phyloP scores from a whole-genome alignment of 345 rosid genomes.

The Lagerstroemia speciosa region DNA sequence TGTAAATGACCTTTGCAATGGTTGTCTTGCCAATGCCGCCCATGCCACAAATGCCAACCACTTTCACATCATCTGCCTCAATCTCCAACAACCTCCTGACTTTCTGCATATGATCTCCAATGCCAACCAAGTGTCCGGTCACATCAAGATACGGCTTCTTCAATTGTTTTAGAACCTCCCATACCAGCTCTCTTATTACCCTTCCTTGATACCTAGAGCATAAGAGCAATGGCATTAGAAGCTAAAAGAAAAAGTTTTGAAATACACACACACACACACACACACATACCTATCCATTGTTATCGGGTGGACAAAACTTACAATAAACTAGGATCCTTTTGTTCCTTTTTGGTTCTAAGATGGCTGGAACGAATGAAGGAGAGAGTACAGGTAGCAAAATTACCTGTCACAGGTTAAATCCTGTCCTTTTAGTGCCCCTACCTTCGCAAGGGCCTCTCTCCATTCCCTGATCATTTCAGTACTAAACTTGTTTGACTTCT shows the following conservation, averaged over 20 bases:
- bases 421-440: neutral
- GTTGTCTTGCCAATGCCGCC: conserved; percentile 13
- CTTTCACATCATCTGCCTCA: neutral
- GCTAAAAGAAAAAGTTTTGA: neutral
- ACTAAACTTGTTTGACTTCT: no score
- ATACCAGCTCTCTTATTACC: conserved; percentile 1
- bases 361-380: no score
- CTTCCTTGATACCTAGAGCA: conserved; percentile 7
- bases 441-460: neutral
- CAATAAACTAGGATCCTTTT: no score
- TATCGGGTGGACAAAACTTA: no score
- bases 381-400: neutral
- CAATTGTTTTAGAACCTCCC: conserved; percentile 2
- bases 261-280: no score
- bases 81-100: conserved; percentile 2
- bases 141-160: conserved; percentile 8
- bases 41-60: conserved; percentile 10
- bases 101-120: conserved; percentile 1
- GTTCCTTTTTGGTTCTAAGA: no score
- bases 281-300: neutral
- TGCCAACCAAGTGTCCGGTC: conserved; percentile 5
- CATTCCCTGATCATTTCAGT: neutral
- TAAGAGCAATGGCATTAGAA: neutral
- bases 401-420: neutral
- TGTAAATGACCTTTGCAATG: conserved; percentile 7